Conservation (phyloP, 106 monocot species). For the Alisma plantagoaquatica region DNA sequence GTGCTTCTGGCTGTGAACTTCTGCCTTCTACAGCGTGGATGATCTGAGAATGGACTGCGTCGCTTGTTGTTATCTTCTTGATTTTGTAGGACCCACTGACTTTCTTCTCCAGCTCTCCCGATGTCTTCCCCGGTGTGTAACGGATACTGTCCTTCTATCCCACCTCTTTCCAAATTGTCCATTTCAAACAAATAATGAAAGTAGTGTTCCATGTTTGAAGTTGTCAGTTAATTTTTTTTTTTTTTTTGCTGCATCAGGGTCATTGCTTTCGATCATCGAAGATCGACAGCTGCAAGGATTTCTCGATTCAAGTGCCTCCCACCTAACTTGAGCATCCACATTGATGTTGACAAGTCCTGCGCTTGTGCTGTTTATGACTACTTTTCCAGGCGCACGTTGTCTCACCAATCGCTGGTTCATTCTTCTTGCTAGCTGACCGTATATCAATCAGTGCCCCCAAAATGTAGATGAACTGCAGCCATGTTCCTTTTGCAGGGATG, state of each 20-base stretch:
- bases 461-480: background rate
- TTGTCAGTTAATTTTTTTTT: background rate
- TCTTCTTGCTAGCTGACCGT: background rate
- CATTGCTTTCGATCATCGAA: conserved; percentile 68
- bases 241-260: conserved; percentile 24
- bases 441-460: background rate
- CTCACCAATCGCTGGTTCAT: conserved; percentile 15
- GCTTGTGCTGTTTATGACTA: conserved; percentile 47
- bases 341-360: conserved; percentile 45
- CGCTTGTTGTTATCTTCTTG: conserved; percentile 68
- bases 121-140: conserved; percentile 44
- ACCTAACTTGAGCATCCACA: conserved; percentile 48
- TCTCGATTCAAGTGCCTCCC: background rate
- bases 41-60: conserved; percentile 38
- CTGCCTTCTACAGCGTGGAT: conserved; percentile 23
- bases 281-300: conserved; percentile 26
- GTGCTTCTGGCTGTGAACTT: conserved; percentile 3
- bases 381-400: conserved; percentile 27
- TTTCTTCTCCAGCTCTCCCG: conserved; percentile 44
- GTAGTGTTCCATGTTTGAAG: too few relatives aligned
- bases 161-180: too few relatives aligned
- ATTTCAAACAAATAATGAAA: too few relatives aligned
- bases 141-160: background rate
- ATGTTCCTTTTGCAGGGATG: conserved; percentile 5
- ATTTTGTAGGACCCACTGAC: conserved; percentile 49